Conservation (phyloP, 2,329 filamentous ascomycete species). For the Arthrobotrys sphaeroides region DNA sequence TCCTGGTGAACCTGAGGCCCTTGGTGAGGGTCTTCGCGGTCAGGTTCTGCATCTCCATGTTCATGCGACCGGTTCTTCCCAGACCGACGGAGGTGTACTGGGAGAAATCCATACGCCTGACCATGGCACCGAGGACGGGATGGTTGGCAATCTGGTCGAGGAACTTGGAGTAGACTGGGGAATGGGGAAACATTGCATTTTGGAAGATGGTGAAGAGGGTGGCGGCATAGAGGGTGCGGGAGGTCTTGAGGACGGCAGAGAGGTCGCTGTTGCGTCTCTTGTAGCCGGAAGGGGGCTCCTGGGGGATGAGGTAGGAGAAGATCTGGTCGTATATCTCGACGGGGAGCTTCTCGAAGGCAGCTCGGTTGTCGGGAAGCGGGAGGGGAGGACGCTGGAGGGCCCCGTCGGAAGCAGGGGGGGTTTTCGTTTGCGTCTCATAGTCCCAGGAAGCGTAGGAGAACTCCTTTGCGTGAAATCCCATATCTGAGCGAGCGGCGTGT, state of each 20-base stretch:
- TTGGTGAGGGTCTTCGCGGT: conserved; percentile 76
- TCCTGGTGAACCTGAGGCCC: conserved; percentile 76
- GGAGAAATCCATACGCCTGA: conserved; percentile 82
- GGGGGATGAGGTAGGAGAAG: conserved; percentile 76
- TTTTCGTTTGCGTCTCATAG: conserved; percentile 41
- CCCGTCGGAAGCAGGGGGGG: conserved; percentile 1
- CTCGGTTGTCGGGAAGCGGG: conserved; percentile 8
- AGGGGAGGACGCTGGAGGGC: conserved; percentile 24
- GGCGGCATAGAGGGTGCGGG: conserved; percentile 75
- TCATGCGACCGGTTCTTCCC: conserved; percentile 78
- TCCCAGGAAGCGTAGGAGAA: conserved; percentile 48
- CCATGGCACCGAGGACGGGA: conserved; percentile 75
- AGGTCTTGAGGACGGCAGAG: conserved; percentile 78
- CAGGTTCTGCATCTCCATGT: conserved; percentile 77
- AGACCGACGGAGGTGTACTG: conserved; percentile 84
- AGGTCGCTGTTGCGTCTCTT: conserved; percentile 80
- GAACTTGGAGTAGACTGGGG: conserved; percentile 83
- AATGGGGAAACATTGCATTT: conserved; percentile 83
- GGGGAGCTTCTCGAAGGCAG: conserved; percentile 74
- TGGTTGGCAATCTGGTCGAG: conserved; percentile 74
- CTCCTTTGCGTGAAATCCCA: conserved; percentile 52
- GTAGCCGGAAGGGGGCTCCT: conserved; percentile 78
- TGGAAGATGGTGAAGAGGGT: conserved; percentile 79
- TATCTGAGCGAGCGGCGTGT: conserved; percentile 12
- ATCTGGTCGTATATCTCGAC: conserved; percentile 76